Conservation (phyloP, 2,329 filamentous ascomycete genomes). For the Sporothrix schenckii region DNA sequence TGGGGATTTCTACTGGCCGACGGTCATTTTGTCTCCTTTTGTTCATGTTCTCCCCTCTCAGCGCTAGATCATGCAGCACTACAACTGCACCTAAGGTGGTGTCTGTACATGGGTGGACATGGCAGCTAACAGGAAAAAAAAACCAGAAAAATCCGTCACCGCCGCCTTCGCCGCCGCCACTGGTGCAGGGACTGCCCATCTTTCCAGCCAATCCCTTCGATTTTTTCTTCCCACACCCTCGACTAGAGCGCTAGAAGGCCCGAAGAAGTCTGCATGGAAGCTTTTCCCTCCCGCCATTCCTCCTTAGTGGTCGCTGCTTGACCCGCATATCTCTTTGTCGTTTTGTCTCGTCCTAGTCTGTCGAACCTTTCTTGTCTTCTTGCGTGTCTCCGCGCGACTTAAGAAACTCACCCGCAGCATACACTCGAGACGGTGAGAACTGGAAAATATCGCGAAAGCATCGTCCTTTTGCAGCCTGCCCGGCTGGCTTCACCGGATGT, state of each 20-base stretch:
- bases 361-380: not conserved
- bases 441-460: slow-evolving; percentile 6
- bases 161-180: slow-evolving; percentile 27
- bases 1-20: not conserved
- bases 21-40: slow-evolving; percentile 23
- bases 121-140: slow-evolving; percentile 1
- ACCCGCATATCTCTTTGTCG: slow-evolving; percentile 1
- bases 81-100: not conserved
- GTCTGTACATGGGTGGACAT: not conserved
- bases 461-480: not conserved
- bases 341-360: not conserved
- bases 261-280: slow-evolving; percentile 46
- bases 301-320: not conserved
- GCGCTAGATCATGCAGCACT: slow-evolving; percentile 9
- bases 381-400: not conserved
- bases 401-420: slow-evolving; percentile 17
- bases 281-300: slow-evolving; percentile 23
- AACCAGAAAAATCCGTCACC: slow-evolving; percentile 12
- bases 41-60: slow-evolving; percentile 27
- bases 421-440: not conserved
- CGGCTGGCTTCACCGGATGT: too few relatives aligned
- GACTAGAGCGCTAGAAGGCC: slow-evolving; percentile 43
- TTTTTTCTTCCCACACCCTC: slow-evolving; percentile 8
- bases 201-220: not conserved
- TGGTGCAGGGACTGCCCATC: not conserved